Conservation (phyloP, 2,329 filamentous ascomycete genomes). For the Penicillium brasilianum region DNA sequence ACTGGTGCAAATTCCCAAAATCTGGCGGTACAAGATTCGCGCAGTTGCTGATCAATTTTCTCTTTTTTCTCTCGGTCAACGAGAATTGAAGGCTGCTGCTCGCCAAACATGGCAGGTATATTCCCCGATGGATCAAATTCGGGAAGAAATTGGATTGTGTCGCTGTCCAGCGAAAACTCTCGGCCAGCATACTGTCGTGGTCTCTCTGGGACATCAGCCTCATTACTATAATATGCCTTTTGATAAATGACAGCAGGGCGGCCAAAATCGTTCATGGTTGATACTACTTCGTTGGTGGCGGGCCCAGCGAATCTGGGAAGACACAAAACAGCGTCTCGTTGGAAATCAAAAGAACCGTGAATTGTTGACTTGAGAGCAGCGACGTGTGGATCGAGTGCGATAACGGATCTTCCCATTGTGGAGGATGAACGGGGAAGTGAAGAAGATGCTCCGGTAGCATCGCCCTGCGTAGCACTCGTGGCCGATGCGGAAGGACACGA, state of each 20-base stretch:
- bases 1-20: conserved; percentile 76
- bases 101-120: conserved; percentile 61
- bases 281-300: conserved; percentile 52
- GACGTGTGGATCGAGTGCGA: conserved; percentile 24
- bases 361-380: conserved; percentile 30
- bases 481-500: conserved; percentile 15
- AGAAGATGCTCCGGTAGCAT: conserved; percentile 20
- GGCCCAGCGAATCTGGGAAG: conserved; percentile 38
- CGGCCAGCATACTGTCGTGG: conserved; percentile 83
- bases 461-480: conserved; percentile 7
- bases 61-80: conserved; percentile 60
- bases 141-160: conserved; percentile 77
- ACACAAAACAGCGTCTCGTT: conserved; percentile 26
- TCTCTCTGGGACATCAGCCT: conserved; percentile 78
- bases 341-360: conserved; percentile 38
- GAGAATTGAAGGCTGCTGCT: conserved; percentile 51
- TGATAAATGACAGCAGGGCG: conserved; percentile 77
- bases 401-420: conserved; percentile 14
- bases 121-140: conserved; percentile 71
- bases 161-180: conserved; percentile 79
- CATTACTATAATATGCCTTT: conserved; percentile 82
- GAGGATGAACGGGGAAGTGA: conserved; percentile 28
- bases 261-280: conserved; percentile 61
- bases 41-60: conserved; percentile 57
- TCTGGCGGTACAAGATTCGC: conserved; percentile 64